phyloP scores from a whole-genome alignment of 805 yeast genomes.

The Monosporozyma siamensis region DNA sequence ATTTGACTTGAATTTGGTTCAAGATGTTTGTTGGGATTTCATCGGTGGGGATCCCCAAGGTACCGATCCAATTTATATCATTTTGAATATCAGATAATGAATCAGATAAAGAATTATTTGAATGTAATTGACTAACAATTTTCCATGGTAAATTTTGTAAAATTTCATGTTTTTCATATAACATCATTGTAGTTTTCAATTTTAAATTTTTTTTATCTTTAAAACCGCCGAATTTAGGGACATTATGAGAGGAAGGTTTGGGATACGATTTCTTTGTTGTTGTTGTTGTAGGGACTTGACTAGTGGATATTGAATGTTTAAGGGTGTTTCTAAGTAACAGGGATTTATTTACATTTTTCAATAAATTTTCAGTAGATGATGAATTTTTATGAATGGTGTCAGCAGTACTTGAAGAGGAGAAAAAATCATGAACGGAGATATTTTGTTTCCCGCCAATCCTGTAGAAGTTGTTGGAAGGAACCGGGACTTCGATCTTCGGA shows the following conservation, averaged over 20 bases:
- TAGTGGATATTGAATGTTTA: conserved; percentile 3
- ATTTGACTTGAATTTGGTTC: conserved; percentile 39
- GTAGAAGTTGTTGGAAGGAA: conserved; percentile 1
- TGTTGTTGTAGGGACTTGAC: conserved; percentile 1
- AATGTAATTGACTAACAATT: conserved; percentile 77
- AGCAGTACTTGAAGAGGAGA: background rate
- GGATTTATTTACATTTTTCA: conserved; percentile 25
- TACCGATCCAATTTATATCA: conserved; percentile 68
- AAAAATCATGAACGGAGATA: conserved; percentile 4
- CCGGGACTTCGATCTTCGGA: conserved; percentile 1
- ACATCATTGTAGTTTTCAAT: conserved; percentile 28
- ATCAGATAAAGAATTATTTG: background rate
- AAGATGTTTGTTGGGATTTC: conserved; percentile 52
- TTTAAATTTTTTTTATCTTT: conserved; percentile 40
- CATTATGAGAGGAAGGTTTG: conserved; percentile 8
- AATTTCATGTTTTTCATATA: conserved; percentile 31
- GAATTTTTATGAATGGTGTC: too few relatives aligned
- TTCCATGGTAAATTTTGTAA: conserved; percentile 57
- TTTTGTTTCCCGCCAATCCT: background rate
- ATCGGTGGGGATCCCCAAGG: conserved; percentile 88
- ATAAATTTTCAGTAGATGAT: conserved; percentile 10
- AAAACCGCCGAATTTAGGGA: conserved; percentile 60
- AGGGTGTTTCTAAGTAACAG: conserved; percentile 15
- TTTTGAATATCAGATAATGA: conserved; percentile 47
- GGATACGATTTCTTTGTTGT: background rate